These are phyloP conservation scores for Plasmodium chabaudi DNA, from an alignment of 169 alveolate genomes.

Conservation along the genomic window DNA sequence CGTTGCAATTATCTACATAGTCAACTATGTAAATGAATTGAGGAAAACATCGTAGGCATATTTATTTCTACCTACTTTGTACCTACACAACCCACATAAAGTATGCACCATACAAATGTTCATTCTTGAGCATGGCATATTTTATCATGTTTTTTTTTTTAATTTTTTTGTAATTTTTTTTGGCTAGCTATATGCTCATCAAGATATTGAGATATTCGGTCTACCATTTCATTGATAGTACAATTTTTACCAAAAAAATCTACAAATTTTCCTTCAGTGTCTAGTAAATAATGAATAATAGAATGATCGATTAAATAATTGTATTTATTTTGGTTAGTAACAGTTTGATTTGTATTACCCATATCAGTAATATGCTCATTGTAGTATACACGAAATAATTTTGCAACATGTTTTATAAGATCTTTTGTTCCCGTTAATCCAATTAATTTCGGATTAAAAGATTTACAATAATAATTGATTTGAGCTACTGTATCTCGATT, in stretches of 20 bases:
- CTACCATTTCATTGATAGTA: slow-evolving; percentile 88
- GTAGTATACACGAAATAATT: slow-evolving; percentile 83
- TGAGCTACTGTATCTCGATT: slow-evolving; percentile 82
- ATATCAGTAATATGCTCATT: slow-evolving; percentile 52
- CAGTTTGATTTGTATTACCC: slow-evolving; percentile 34
- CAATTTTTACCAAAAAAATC: slow-evolving; percentile 92
- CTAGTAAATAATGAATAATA: slow-evolving; percentile 90
- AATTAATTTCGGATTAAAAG: slow-evolving; percentile 80
- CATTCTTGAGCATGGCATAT: background rate
- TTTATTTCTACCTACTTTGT: too few relatives aligned
- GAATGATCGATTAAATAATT: slow-evolving; percentile 92
- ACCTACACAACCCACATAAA: too few relatives aligned
- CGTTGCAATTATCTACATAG: too few relatives aligned
- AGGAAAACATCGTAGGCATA: too few relatives aligned
- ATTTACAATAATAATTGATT: slow-evolving; percentile 78
- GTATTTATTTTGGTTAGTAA: slow-evolving; percentile 73
- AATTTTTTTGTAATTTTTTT: background rate
- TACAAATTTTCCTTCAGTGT: slow-evolving; percentile 89
- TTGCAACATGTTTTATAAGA: slow-evolving; percentile 80
- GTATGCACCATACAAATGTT: too few relatives aligned
- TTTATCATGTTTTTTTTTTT: background rate
- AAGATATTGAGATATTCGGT: slow-evolving; percentile 43
- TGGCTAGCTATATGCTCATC: slow-evolving; percentile 30
- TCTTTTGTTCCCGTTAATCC: slow-evolving; percentile 86
- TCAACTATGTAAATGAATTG: too few relatives aligned